Evolutionary conservation across 106 monocot genomes (phyloP), one percentile per base, ranked within the genome.

Genomic region (Dioscorea dumetorum): DNA sequence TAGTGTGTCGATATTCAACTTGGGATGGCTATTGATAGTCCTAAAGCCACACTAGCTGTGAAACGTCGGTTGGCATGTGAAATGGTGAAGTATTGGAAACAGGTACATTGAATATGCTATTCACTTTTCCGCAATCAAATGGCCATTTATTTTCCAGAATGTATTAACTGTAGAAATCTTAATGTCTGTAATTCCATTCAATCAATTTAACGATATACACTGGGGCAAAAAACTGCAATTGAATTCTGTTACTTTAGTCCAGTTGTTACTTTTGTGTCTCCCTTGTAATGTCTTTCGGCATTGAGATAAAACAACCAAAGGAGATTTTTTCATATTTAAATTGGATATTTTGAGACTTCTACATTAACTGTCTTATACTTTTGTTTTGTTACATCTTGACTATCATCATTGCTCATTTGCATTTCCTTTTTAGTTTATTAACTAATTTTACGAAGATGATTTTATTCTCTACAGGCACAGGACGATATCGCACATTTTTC

Each of bases 1-100:
- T 67, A 94, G 93, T 79, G 77, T 49, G 89, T 94, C 31, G 89
- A 94, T 61, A 73, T 94, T 69, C 93, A 94, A 64, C 85, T 94
- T 66, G 93, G 84, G 24, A 77, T 94, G 83, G 93, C 93, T 70
- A 90, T 94, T 64, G 89, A 94, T 62, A 86, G 86, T 73, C 86
- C 86, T 24, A 89, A 87, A 64, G 93, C 93, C 35, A 94, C 93
- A 50, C 72, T 94, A 49, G 89, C 89, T 4, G 93, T 94, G 48
- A 94, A 94, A 75, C 75, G 93, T 22, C 78, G 93, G 56, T 51
- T 94, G 57, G 89, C 93, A 28, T 94, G 93, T 75, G 93, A 94
- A 48, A 94, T 94, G 93, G 83, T 84, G 15, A 90, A 94, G 57
- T 90, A 78, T 70, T 94, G 86, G 89, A 77, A 84, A 49, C 89